Base-by-base conservation (phyloP, 331 rosid genomes). In the Erythrophleum ivorense region DNA sequence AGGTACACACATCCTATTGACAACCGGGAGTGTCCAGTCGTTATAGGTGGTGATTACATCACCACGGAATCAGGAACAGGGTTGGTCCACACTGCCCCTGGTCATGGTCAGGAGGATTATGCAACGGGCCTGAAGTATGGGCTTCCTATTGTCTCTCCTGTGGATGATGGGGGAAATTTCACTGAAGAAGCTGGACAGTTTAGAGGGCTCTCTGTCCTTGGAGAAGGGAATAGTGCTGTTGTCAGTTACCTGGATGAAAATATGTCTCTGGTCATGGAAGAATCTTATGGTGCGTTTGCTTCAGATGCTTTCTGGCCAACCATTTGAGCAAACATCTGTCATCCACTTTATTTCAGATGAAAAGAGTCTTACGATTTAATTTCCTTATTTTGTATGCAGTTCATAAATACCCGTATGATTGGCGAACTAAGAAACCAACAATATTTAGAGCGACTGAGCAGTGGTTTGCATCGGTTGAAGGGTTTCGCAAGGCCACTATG, bases 401-500 rank as follows among this genome's bases (percentile, higher is more conserved):
- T 70, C 98, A 94, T 82, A 94, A 94, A 90, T 94, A 94, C 89
- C 98, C 98, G 63, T 94, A 94, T 84, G 98, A 94, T 79, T 94
- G 98, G 98, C 84, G 98, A 82, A 92, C 97, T 6, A 94, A 94
- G 82, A 92, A 89, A 54, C 97, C 98, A 34, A 94, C 97, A 49
- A 92, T 94, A 87, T 94, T 94, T 88, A 89, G 98, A 88, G 98
- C 97, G 68, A 94, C 98, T 29, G 97, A 94, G 85, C 98, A 94
- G 81, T 94, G 98, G 98, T 94, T 94, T 92, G 98, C 98, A 46
- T 94, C 98, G 6, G 98, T 94, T 33, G 98, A 94, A 86, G 97
- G 97, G 72, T 94, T 94, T 86, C 98, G 92, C 2, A 73, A 85
- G 33, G 87, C 90, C 84, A 91, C 94, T 46, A 91, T 91, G 93